Conservation (phyloP, 345 rosid species). For the Salix purpurea region DNA sequence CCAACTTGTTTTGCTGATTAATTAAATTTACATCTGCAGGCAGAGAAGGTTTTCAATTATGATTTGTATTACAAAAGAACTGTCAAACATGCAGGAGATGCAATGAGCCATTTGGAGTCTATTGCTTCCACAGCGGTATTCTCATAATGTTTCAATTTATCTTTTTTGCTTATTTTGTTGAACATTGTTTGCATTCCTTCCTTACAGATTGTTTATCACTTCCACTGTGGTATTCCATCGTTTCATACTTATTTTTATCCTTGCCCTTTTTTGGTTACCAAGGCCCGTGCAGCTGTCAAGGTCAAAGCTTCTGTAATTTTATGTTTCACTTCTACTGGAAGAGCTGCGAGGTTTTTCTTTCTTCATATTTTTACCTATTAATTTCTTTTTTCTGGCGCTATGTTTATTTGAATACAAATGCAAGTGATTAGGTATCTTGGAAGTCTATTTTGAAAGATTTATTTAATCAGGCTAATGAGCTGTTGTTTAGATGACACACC, state of each 20-base stretch:
- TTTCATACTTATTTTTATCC: background rate
- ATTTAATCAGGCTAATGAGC: background rate
- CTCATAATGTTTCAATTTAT: background rate
- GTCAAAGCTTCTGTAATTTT: slow-evolving; percentile 43
- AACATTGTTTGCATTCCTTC: background rate
- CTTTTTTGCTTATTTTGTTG: background rate
- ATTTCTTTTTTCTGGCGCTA: background rate
- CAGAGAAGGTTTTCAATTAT: slow-evolving; percentile 40
- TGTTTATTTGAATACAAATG: background rate
- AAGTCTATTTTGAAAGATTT: background rate
- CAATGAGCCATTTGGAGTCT: slow-evolving; percentile 41
- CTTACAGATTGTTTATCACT: background rate
- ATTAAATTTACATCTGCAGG: slow-evolving; percentile 20
- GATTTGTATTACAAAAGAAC: slow-evolving; percentile 32
- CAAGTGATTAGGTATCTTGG: background rate
- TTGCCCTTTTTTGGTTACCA: background rate
- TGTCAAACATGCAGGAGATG: slow-evolving; percentile 34
- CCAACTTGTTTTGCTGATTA: background rate
- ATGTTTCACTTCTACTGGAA: slow-evolving; percentile 44
- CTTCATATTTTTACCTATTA: background rate
- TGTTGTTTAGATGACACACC: background rate
- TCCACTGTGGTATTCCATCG: background rate
- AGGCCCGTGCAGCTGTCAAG: slow-evolving; percentile 47
- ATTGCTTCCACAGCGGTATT: slow-evolving; percentile 44
- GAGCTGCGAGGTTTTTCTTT: slow-evolving; percentile 36